phyloP scores from a whole-genome alignment of 441 rosid genomes.

The Eutrema salsugineum region DNA sequence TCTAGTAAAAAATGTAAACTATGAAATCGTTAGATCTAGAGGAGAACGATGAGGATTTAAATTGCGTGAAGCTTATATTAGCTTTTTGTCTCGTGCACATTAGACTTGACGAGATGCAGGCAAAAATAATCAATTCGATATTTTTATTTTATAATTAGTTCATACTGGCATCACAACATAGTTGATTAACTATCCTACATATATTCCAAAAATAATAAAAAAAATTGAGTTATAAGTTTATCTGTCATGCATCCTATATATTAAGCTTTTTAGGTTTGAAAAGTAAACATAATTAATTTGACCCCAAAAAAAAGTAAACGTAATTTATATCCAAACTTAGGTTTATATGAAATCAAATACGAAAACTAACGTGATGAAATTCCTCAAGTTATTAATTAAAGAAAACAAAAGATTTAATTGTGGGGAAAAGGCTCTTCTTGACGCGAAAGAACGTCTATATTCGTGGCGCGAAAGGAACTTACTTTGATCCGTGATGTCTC shows the following conservation, averaged over 20 bases:
- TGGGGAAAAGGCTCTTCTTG: neutral
- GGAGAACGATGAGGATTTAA: neutral
- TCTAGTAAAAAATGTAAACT: neutral
- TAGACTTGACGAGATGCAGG: neutral
- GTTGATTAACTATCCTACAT: no score
- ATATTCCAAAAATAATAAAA: no score
- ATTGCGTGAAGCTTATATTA: neutral
- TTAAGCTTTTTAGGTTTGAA: slow-evolving; percentile 12
- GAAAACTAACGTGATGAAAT: slow-evolving; percentile 24
- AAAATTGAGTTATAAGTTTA: neutral
- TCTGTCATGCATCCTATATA: neutral
- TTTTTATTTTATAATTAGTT: neutral
- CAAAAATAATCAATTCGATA: neutral
- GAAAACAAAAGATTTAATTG: neutral
- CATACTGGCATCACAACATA: no score
- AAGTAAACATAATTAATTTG: no score
- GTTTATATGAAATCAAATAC: neutral
- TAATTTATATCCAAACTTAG: neutral
- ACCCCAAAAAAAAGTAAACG: slow-evolving; percentile 4
- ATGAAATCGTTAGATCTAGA: neutral
- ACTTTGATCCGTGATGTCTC: neutral
- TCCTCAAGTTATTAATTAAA: neutral
- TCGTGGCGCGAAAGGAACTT: slow-evolving; percentile 30
- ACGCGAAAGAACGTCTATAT: neutral
- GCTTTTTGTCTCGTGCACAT: neutral